phyloP scores from a whole-genome alignment of 2,329 filamentous ascomycete species.

The Fusarium gaditjirri region DNA sequence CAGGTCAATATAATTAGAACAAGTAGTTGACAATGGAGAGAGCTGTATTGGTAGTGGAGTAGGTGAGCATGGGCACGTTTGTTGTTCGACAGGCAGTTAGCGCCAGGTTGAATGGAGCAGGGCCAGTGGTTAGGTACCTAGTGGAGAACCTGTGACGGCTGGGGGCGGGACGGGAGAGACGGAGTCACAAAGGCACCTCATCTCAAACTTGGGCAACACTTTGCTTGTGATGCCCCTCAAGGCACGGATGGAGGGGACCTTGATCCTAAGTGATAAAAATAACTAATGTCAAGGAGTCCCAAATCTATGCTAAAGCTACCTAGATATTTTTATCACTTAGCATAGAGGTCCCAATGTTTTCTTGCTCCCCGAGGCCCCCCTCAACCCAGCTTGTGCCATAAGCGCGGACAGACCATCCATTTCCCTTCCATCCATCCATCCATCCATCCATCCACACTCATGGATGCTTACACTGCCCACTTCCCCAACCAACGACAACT shows the following conservation, averaged over 20 bases:
- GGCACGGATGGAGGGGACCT: too few relatives aligned
- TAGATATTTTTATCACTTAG: neutral
- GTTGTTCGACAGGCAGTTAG: conserved; percentile 15
- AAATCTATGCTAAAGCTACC: neutral
- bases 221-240: too few relatives aligned
- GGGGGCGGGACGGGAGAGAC: too few relatives aligned
- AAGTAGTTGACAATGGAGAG: conserved; percentile 1
- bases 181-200: too few relatives aligned
- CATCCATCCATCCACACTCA: neutral
- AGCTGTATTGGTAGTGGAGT: conserved; percentile 1
- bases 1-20: neutral
- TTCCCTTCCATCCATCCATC: neutral
- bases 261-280: neutral
- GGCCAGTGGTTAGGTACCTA: conserved; percentile 13
- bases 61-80: conserved; percentile 18
- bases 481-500: conserved; percentile 6
- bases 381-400: conserved; percentile 1
- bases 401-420: conserved; percentile 1
- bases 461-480: conserved; percentile 15
- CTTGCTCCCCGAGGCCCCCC: neutral
- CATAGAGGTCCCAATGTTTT: neutral
- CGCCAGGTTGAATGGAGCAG: conserved; percentile 31
- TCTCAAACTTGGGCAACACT: too few relatives aligned
- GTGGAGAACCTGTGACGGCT: too few relatives aligned
- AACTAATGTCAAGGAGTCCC: neutral